Conservation (phyloP, 208 protist species). For the Phytomonas sp. region DNA sequence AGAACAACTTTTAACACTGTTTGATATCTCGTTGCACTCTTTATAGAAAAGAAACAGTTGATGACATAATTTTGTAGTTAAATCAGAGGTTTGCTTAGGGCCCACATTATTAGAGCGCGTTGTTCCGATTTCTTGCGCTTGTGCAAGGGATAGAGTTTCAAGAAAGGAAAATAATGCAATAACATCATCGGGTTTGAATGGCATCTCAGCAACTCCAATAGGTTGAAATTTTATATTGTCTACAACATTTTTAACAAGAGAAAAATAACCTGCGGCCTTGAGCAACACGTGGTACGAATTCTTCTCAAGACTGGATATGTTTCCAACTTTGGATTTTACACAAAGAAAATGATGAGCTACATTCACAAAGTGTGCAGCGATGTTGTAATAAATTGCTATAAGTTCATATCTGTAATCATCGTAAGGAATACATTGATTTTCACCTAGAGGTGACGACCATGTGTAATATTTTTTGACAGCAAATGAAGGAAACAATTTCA, state of each 20-base stretch:
- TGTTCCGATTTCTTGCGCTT: conserved; percentile 62
- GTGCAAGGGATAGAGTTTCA: conserved; percentile 30
- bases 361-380: conserved; percentile 39
- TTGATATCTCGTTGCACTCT: conserved; percentile 13
- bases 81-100: conserved; percentile 22
- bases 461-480: conserved; percentile 35
- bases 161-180: conserved; percentile 23
- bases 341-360: conserved; percentile 42
- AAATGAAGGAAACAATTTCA: conserved; percentile 27
- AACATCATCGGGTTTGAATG: conserved; percentile 26
- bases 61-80: conserved; percentile 32
- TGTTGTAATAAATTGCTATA: conserved; percentile 54
- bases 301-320: conserved; percentile 27
- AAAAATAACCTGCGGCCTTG: conserved; percentile 53
- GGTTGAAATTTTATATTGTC: conserved; percentile 26
- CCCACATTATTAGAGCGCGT: conserved; percentile 33
- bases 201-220: conserved; percentile 29
- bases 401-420: conserved; percentile 75
- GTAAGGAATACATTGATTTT: conserved; percentile 30
- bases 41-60: conserved; percentile 51
- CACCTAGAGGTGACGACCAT: conserved; percentile 40
- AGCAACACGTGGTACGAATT: conserved; percentile 55
- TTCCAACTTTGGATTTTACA: conserved; percentile 22
- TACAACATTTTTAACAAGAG: conserved; percentile 23
- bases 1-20: conserved; percentile 16